Conservation (phyloP, 768 basidiomycete species). For the Cubamyces sp. region DNA sequence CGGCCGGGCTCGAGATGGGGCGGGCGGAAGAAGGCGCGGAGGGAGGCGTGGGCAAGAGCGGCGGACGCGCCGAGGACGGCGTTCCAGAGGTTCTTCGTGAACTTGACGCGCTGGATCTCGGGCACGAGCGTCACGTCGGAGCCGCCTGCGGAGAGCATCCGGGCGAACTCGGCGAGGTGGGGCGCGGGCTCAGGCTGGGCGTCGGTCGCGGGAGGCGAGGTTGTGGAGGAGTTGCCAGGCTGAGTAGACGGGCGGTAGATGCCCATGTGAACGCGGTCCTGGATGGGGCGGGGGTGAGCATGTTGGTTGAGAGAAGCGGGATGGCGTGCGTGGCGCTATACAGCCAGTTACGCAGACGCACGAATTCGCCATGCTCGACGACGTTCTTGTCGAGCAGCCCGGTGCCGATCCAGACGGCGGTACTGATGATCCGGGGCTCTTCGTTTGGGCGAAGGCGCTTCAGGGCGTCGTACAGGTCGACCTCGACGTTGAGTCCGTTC, state of each 20-base stretch:
- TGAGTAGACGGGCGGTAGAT: slow-evolving; percentile 50
- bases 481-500: slow-evolving; percentile 76
- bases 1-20: slow-evolving; percentile 42
- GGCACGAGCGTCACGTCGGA: slow-evolving; percentile 50
- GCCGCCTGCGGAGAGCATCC: slow-evolving; percentile 52
- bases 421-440: slow-evolving; percentile 55
- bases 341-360: no score
- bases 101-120: slow-evolving; percentile 68
- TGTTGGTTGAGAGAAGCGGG: not conserved
- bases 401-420: slow-evolving; percentile 57
- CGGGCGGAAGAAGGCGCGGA: slow-evolving; percentile 55
- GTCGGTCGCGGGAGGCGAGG: slow-evolving; percentile 45
- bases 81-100: slow-evolving; percentile 69
- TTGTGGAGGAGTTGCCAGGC: slow-evolving; percentile 45
- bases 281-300: no score
- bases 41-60: slow-evolving; percentile 51
- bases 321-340: no score
- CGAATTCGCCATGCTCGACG: slow-evolving; percentile 56
- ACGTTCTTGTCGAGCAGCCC: slow-evolving; percentile 51
- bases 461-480: slow-evolving; percentile 60
- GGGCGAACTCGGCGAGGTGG: slow-evolving; percentile 49
- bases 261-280: slow-evolving; percentile 60
- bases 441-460: slow-evolving; percentile 44
- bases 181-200: slow-evolving; percentile 46
- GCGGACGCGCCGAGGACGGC: slow-evolving; percentile 55